These are phyloP conservation scores for Cyberlindnera veronae DNA, from an alignment of 805 yeast genomes.

Conservation along the genomic window DNA sequence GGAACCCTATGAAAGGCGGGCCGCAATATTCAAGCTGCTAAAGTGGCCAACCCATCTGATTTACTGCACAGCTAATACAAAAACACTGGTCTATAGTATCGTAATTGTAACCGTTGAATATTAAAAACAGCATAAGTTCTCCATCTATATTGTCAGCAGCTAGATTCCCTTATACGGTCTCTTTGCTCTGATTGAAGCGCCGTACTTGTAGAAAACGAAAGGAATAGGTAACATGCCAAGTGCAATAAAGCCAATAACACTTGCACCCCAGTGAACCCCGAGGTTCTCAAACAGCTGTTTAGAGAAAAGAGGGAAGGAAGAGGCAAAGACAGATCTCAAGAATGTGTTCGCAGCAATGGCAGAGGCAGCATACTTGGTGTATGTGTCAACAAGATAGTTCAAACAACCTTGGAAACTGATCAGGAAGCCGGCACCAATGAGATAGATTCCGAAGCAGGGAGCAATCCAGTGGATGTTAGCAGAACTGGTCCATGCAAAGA, in stretches of 20 bases:
- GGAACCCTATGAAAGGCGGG: too few relatives aligned
- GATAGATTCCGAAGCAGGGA: conserved; percentile 53
- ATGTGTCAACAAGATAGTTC: conserved; percentile 60
- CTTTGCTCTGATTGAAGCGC: conserved; percentile 35
- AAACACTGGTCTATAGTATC: too few relatives aligned
- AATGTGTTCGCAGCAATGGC: conserved; percentile 65
- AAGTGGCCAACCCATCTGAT: too few relatives aligned
- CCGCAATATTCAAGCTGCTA: too few relatives aligned
- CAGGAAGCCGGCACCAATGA: conserved; percentile 51
- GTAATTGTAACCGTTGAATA: too few relatives aligned
- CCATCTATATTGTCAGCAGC: too few relatives aligned
- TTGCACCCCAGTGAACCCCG: conserved; percentile 52
- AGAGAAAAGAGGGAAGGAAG: conserved; percentile 59
- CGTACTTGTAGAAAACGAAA: conserved; percentile 47
- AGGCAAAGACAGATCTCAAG: conserved; percentile 55
- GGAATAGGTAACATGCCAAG: conserved; percentile 53
- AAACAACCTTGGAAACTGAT: conserved; percentile 57
- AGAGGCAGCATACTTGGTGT: conserved; percentile 55
- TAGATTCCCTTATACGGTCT: conserved; percentile 21
- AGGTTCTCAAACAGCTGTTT: conserved; percentile 47
- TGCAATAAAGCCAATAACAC: conserved; percentile 51
- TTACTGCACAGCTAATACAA: too few relatives aligned
- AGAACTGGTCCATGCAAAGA: conserved; percentile 61
- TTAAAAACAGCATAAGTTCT: too few relatives aligned
- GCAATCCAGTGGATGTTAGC: conserved; percentile 47